Evolutionary conservation across 495 filamentous ascomycete genomes (phyloP).

Genomic region (Daldinia grandis): DNA sequence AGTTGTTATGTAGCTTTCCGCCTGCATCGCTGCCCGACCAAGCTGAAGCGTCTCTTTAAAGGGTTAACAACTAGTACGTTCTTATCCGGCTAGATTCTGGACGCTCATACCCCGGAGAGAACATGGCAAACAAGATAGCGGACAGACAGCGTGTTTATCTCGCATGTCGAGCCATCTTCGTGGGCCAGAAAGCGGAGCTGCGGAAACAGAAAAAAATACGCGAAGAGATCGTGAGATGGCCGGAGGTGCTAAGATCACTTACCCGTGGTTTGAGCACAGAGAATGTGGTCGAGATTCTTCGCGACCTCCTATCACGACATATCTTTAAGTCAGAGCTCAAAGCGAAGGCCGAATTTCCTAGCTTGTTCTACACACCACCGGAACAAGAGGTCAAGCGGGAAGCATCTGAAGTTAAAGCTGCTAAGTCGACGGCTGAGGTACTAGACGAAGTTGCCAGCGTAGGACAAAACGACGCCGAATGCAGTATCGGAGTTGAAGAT

Average conservation of each 20-base stretch:
- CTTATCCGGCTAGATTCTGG: neutral
- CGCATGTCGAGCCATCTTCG: constrained; percentile 47
- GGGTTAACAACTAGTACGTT: neutral
- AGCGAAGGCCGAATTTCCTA: constrained; percentile 49
- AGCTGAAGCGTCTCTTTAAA: neutral
- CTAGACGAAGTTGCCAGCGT: constrained; percentile 40
- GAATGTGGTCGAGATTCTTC: constrained; percentile 44
- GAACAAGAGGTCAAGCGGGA: constrained; percentile 39
- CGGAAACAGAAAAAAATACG: constrained; percentile 46
- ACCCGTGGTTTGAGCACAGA: constrained; percentile 40
- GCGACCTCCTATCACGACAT: constrained; percentile 39
- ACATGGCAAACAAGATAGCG: constrained; percentile 10
- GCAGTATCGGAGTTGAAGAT: constrained; percentile 7
- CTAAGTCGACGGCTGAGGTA: constrained; percentile 40
- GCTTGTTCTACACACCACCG: constrained; percentile 44
- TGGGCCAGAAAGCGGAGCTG: constrained; percentile 43
- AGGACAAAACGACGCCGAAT: constrained; percentile 24
- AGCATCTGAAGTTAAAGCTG: constrained; percentile 42
- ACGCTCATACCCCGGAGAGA: neutral
- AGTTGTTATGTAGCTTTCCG: neutral
- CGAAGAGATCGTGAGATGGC: constrained; percentile 35
- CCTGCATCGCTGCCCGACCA: constrained; percentile 18
- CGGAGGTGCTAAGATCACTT: constrained; percentile 38
- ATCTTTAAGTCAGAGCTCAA: constrained; percentile 48
- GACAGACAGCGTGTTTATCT: constrained; percentile 45